Base-by-base conservation (phyloP, 176 grass and related monocot genomes). In the Oryza meridionalis region DNA sequence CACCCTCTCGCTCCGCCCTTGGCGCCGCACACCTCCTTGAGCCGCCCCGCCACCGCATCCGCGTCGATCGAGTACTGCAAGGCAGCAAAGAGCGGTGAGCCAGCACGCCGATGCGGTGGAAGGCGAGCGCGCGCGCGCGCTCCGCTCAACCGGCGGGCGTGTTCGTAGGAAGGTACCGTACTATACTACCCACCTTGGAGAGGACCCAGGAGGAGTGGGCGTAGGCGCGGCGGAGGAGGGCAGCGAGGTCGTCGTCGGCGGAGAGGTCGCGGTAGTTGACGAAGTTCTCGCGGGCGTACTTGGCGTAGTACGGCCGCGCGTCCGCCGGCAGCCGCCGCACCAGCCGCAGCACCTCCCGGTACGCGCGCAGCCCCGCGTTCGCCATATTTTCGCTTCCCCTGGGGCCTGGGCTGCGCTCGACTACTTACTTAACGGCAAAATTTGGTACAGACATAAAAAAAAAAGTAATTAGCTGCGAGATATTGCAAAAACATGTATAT, bases 261-360 rank as follows among this genome's bases (percentile, higher is more conserved):
- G 88, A 90, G 33, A 94, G 92, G 44, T 93, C 84, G 65, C 87
- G 87, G 88, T 98, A 94, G 87, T 94, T 97, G 95, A 94, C 95
- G 67, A 98, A 94, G 79, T 98, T 98, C 90, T 98, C 92, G 50
- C 92, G 88, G 58, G 95, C 92, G 87, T 94, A 91, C 84, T 94
- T 94, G 47, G 87, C 83, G 90, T 98, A 98, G 85, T 93, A 98
- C 13, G 84, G 79, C 71, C 89, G 81, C 42, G 90, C 67, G 42
- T 94, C 92, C 86, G 90, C 84, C 40, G 95, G 95, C 66, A 98
- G 90, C 64, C 84, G 88, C 44, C 89, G 82, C 44, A 97, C 88
- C 38, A 94, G 72, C 29, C 90, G 90, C 67, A 97, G 84, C 86
- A 97, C 92, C 81, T 92, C 95, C 43, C 83, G 81, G 88, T 97